Evolutionary conservation across 495 filamentous ascomycete genomes (phyloP), one percentile per base, ranked within the genome.

Genomic region (Neurospora tetraspora): DNA sequence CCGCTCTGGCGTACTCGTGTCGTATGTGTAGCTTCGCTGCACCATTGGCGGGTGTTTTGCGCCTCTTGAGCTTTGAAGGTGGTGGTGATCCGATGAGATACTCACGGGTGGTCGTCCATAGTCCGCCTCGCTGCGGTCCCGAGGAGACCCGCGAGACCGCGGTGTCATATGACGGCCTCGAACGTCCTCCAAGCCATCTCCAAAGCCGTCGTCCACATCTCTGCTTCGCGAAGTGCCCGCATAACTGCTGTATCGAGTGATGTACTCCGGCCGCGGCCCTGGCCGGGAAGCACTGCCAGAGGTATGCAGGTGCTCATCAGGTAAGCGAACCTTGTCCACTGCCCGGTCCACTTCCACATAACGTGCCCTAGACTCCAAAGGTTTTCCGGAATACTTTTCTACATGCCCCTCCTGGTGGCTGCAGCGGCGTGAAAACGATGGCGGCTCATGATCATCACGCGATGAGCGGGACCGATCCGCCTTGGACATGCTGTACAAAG

Each of bases 401-500:
- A 65, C 27, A 18, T 78, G 79, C 20, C 74, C 78, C 11, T 85
- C 80, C 6, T 82, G 81, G 69, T 75, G 82, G 18, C 82, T 84
- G 2, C 81, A 74, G 16, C 81, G 81, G 65, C 82, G 79, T 14
- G 77, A 73, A 70, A 83, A 81, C 14, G 76, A 27, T 23, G 82
- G 78, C 37, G 73, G 71, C 10, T 83, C 83, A 71, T 77, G 82
- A 2, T 82, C 82, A 39, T 82, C 78, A 3, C 74, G 78, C 73
- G 85, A 76, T 78, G 78, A 77, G 39, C 78, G 85, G 43, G 83
- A 80, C 9, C 81, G 79, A 73, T 90, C 91, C 37, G 85, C 80
- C 74, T 85, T 89, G 71, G 86, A 83, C 83, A 92, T 90, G 42
- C 90, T 89, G 78, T 94, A 95, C 2, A 94, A 78, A 0, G 90